Evolutionary conservation across 345 rosid genomes (phyloP).

Genomic region (Kernera saxatilis): DNA sequence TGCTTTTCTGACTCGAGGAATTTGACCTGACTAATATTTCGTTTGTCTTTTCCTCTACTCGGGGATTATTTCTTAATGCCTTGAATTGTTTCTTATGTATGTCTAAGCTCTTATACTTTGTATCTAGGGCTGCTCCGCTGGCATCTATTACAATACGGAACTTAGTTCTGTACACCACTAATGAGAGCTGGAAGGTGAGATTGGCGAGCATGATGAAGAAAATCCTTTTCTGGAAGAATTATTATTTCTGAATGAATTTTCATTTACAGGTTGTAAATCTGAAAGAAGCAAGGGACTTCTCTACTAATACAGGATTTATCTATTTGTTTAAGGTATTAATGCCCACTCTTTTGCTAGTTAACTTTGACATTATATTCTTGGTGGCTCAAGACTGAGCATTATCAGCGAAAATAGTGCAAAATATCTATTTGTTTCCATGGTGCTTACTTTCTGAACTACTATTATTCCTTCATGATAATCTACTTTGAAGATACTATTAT

Average conservation of each 20-base stretch:
- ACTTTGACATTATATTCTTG: constrained; percentile 2
- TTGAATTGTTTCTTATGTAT: background rate
- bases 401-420: background rate
- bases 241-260: constrained; percentile 5
- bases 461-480: background rate
- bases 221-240: background rate
- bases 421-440: background rate
- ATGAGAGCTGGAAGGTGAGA: constrained; percentile 93
- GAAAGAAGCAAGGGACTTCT: constrained; percentile 95
- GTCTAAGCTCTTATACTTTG: constrained; percentile 22
- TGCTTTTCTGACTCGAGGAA: background rate
- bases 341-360: background rate
- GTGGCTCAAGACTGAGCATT: constrained; percentile 8
- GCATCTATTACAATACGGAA: constrained; percentile 90
- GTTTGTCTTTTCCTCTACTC: background rate
- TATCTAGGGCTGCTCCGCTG: constrained; percentile 83
- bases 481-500: constrained; percentile 6
- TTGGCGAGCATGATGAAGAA: background rate
- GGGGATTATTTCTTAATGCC: background rate
- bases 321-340: constrained; percentile 83
- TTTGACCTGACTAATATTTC: background rate
- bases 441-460: background rate
- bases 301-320: constrained; percentile 62
- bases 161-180: constrained; percentile 75
- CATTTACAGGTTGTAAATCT: constrained; percentile 75